Evolutionary conservation across 768 basidiomycete genomes (phyloP).

Genomic region (Chiua virens): DNA sequence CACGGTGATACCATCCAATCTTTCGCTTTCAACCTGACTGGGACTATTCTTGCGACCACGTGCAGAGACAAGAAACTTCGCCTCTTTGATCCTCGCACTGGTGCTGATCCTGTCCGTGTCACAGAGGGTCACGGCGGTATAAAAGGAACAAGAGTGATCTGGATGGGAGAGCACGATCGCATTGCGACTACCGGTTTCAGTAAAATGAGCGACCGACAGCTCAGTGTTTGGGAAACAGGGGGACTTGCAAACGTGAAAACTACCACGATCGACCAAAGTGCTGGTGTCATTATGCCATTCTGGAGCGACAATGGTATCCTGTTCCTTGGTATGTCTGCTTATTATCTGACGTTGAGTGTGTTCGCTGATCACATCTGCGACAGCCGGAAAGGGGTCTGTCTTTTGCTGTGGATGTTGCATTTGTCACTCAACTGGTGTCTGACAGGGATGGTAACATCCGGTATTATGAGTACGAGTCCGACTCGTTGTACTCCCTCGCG

Average conservation of each 20-base stretch:
- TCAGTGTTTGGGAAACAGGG: conserved; percentile 86
- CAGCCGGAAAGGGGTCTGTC: conserved; percentile 84
- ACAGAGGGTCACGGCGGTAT: conserved; percentile 90
- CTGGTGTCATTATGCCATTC: conserved; percentile 97
- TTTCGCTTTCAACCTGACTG: conserved; percentile 77
- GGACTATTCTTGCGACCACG: conserved; percentile 83
- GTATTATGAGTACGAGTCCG: conserved; percentile 94
- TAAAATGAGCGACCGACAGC: conserved; percentile 93
- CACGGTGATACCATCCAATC: conserved; percentile 90
- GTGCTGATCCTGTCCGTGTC: conserved; percentile 77
- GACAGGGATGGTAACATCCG: conserved; percentile 92
- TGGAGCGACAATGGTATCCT: conserved; percentile 93
- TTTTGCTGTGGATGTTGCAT: neutral
- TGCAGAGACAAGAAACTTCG: conserved; percentile 91
- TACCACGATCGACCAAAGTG: conserved; percentile 79
- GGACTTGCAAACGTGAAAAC: conserved; percentile 76
- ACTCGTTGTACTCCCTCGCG: conserved; percentile 69
- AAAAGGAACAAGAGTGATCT: conserved; percentile 85
- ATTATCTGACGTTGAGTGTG: neutral
- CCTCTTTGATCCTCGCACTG: conserved; percentile 86
- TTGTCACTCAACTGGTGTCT: conserved; percentile 2
- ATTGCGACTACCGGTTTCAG: conserved; percentile 96
- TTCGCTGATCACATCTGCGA: neutral
- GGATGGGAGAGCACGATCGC: conserved; percentile 88
- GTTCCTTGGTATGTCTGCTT: conserved; percentile 61